These are phyloP conservation scores for Allantophomopsis cytisporea DNA, from an alignment of 2,329 filamentous ascomycete genomes.

Conservation along the genomic window DNA sequence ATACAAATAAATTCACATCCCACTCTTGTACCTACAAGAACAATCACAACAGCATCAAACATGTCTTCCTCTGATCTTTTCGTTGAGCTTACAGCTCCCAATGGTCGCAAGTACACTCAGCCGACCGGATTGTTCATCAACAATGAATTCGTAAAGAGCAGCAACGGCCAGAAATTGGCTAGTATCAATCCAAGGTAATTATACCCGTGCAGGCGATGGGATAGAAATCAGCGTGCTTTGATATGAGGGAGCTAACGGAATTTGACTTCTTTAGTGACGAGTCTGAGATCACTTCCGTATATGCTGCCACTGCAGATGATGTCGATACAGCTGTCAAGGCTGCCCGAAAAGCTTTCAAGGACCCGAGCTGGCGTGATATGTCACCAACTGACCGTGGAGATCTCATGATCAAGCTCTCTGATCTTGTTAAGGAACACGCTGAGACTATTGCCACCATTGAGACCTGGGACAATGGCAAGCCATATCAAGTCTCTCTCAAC, in stretches of 20 bases:
- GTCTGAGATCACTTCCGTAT: constrained; percentile 51
- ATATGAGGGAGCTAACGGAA: constrained; percentile 1
- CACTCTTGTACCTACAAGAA: too few species aligned
- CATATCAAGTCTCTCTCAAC: constrained; percentile 49
- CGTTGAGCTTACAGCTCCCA: constrained; percentile 59
- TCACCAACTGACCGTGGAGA: constrained; percentile 53
- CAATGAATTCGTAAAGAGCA: constrained; percentile 63
- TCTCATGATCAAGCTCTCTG: constrained; percentile 56
- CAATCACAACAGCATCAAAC: too few species aligned
- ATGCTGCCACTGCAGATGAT: constrained; percentile 49
- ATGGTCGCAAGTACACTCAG: constrained; percentile 59
- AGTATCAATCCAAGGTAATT: constrained; percentile 57
- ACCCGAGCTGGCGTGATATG: constrained; percentile 53
- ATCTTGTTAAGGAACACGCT: constrained; percentile 52
- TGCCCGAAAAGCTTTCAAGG: constrained; percentile 42
- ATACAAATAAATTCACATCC: too few species aligned
- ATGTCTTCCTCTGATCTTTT: constrained; percentile 22
- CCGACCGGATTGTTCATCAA: constrained; percentile 73
- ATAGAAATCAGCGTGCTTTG: not conserved
- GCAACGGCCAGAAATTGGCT: constrained; percentile 47
- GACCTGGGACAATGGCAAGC: constrained; percentile 73
- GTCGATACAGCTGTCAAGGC: constrained; percentile 54
- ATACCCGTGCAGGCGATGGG: not conserved
- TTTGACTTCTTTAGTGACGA: constrained; percentile 26
- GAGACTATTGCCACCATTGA: constrained; percentile 44